These are phyloP conservation scores for Blumeria graminis DNA, from an alignment of 2,329 filamentous ascomycete genomes.

Conservation along the genomic window DNA sequence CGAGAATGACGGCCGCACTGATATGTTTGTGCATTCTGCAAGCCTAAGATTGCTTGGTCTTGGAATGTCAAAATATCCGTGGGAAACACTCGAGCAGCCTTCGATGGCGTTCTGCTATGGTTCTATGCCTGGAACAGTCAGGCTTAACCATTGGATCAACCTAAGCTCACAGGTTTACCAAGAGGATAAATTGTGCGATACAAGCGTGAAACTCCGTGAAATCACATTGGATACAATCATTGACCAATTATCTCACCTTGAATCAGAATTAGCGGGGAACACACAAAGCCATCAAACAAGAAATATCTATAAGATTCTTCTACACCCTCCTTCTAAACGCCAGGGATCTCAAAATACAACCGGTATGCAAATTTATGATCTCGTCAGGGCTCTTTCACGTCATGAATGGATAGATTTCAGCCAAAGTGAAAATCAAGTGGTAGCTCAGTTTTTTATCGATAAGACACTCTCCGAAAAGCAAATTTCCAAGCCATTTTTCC, in stretches of 20 bases:
- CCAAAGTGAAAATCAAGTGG: slow-evolving; percentile 42
- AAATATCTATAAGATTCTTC: slow-evolving; percentile 40
- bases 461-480: slow-evolving; percentile 26
- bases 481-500: slow-evolving; percentile 41
- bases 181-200: slow-evolving; percentile 23
- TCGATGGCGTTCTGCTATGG: slow-evolving; percentile 47
- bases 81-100: slow-evolving; percentile 52
- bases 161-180: slow-evolving; percentile 22
- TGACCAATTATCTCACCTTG: slow-evolving; percentile 32
- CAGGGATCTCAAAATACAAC: slow-evolving; percentile 36
- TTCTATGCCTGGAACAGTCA: slow-evolving; percentile 41
- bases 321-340: slow-evolving; percentile 41
- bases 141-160: slow-evolving; percentile 44
- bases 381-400: slow-evolving; percentile 44
- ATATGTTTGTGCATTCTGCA: slow-evolving; percentile 4
- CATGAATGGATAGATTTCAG: slow-evolving; percentile 53
- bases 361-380: slow-evolving; percentile 47
- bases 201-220: slow-evolving; percentile 32
- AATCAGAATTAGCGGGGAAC: slow-evolving; percentile 29
- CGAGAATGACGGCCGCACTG: slow-evolving; percentile 8
- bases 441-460: slow-evolving; percentile 48
- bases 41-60: slow-evolving; percentile 9
- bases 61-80: slow-evolving; percentile 20
- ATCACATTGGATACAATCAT: slow-evolving; percentile 33
- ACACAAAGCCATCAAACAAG: slow-evolving; percentile 32